Base-by-base conservation (phyloP, 768 basidiomycete species). In the Rhodotorula paludigena region DNA sequence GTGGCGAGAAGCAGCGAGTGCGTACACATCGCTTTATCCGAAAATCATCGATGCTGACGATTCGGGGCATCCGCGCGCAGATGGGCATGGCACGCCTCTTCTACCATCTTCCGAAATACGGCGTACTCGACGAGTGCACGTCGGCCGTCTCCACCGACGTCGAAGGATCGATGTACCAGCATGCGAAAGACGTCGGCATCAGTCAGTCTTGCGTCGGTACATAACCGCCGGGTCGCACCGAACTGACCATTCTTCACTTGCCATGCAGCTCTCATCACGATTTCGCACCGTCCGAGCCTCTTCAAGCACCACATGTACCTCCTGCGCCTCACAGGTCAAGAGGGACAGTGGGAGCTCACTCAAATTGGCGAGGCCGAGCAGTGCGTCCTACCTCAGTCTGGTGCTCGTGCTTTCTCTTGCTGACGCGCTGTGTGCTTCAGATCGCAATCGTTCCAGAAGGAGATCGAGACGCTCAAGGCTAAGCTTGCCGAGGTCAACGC, bases 141-240 rank as follows among this genome's bases (percentile, higher is more conserved):
- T 90, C 89, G 62, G 94, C 93, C 1, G 91, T 98, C 16, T 93
- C 91, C 20, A 90, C 89, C 69, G 94, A 98, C 76, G 92, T 97
- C 30, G 93, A 98, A 77, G 92, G 92, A 0, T 82, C 85, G 71
- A 92, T 98, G 90, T 98, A 97, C 80, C 89, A 93, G 77, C 86
- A 90, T 70, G 87, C 89, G 36, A 96, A 96, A 78, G 83, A 85
- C 39, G 81, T 90, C 20, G 91, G 88, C 2, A 92, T 96, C 75
- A 93, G 75, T 76, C 52, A 5, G 39, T 56, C 39, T 5, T 33
- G 11, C 38, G 20, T 32, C 9, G 33, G 20, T 35, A 35, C n/a
- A n/a, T n/a, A n/a, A n/a, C n/a, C 30, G 42, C 9, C 23, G 10
- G 6, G 15, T 33, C 23, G 14, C 21, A 49, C 44, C 23, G 30